Conservation (phyloP, 768 basidiomycete species). For the Suillus sp. region DNA sequence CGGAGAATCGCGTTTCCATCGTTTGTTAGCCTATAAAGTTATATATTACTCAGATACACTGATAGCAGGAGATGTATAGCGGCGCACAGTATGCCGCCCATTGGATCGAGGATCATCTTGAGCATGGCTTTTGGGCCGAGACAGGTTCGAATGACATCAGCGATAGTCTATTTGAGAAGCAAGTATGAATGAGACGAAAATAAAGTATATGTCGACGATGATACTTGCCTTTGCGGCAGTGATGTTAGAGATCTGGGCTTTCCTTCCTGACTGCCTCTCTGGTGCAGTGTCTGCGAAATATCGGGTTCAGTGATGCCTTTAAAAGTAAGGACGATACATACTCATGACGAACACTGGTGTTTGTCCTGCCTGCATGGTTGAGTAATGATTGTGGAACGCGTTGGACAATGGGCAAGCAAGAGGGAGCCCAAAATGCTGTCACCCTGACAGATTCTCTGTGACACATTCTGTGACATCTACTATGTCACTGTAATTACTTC, state of each 20-base stretch:
- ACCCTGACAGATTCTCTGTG: background rate
- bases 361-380: conserved; percentile 45
- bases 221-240: conserved; percentile 86
- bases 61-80: background rate
- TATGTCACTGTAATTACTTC: background rate
- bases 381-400: background rate
- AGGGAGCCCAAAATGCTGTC: background rate
- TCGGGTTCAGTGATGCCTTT: background rate
- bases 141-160: conserved; percentile 98
- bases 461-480: background rate
- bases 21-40: conserved; percentile 77
- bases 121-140: conserved; percentile 97
- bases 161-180: conserved; percentile 69
- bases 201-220: background rate
- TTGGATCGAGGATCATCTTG: conserved; percentile 99
- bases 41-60: background rate
- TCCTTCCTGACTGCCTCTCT: conserved; percentile 90
- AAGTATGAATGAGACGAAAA: conserved; percentile 10
- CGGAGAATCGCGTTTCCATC: conserved; percentile 99
- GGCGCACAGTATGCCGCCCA: conserved; percentile 95
- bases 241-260: conserved; percentile 96
- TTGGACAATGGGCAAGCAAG: conserved; percentile 1
- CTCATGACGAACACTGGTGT: conserved; percentile 87
- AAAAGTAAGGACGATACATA: conserved; percentile 33
- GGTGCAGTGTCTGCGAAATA: conserved; percentile 77